Evolutionary conservation across 2,329 filamentous ascomycete species (phyloP).

Genomic region (Graphilbum fragrans): DNA sequence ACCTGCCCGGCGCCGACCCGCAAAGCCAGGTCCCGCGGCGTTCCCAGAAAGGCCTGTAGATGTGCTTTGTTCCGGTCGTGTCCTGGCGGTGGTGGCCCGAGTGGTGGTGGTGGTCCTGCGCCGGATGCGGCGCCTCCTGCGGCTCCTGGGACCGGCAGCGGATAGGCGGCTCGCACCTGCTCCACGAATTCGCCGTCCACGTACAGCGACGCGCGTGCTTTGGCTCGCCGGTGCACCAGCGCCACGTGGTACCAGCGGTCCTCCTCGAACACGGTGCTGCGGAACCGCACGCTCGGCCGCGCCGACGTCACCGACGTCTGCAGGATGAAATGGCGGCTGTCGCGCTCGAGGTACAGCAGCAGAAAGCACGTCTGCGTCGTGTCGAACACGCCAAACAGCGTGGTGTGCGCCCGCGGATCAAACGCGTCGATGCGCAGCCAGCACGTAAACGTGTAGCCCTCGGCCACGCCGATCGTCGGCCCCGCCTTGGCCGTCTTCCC

Average conservation of each 20-base stretch:
- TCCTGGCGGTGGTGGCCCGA: background rate
- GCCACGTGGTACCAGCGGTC: constrained; percentile 88
- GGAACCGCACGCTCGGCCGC: constrained; percentile 87
- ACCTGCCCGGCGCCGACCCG: constrained; percentile 62
- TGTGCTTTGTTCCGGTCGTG: constrained; percentile 32
- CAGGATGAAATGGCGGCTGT: constrained; percentile 86
- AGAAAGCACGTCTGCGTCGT: constrained; percentile 85
- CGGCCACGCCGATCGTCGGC: constrained; percentile 60
- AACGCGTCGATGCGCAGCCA: constrained; percentile 87
- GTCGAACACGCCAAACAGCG: constrained; percentile 91
- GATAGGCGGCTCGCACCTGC: constrained; percentile 82
- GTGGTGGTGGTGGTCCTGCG: background rate
- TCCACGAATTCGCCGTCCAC: constrained; percentile 91
- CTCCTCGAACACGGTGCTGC: constrained; percentile 63
- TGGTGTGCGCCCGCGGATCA: constrained; percentile 77
- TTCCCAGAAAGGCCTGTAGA: constrained; percentile 87
- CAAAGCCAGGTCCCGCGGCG: constrained; percentile 74
- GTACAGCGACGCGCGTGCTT: constrained; percentile 75
- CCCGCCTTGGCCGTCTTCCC: too few relatives aligned
- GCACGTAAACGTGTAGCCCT: constrained; percentile 81
- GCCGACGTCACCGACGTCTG: constrained; percentile 85
- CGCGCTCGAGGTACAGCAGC: constrained; percentile 84
- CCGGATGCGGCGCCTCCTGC: constrained; percentile 29
- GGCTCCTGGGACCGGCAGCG: constrained; percentile 50
- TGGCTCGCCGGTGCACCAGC: constrained; percentile 70